Conservation (phyloP, 2,329 filamentous ascomycete genomes). For the Aspergillus sergii region DNA sequence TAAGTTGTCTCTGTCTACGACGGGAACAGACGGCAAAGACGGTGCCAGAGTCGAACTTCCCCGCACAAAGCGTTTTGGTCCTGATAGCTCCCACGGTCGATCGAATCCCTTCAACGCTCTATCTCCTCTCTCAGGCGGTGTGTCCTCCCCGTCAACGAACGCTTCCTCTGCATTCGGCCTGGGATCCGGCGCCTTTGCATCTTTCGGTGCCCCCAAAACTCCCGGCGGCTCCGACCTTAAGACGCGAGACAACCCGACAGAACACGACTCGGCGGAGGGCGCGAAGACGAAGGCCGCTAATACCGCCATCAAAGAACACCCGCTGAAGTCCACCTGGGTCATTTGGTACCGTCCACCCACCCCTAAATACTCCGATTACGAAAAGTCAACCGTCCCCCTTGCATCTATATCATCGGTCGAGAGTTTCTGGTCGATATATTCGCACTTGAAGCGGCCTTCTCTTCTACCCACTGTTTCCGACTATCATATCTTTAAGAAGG, state of each 20-base stretch:
- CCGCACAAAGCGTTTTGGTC: slow-evolving; percentile 76
- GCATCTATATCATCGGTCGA: slow-evolving; percentile 80
- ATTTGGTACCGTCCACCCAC: slow-evolving; percentile 98
- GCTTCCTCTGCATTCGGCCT: slow-evolving; percentile 90
- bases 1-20: slow-evolving; percentile 88
- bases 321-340: slow-evolving; percentile 85
- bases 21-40: slow-evolving; percentile 59
- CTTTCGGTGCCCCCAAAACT: slow-evolving; percentile 92
- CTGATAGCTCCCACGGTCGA: slow-evolving; percentile 71
- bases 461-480: slow-evolving; percentile 88
- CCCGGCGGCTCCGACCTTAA: slow-evolving; percentile 78
- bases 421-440: slow-evolving; percentile 88
- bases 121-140: slow-evolving; percentile 68
- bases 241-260: slow-evolving; percentile 57
- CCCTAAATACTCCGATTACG: slow-evolving; percentile 96
- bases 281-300: slow-evolving; percentile 45
- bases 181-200: slow-evolving; percentile 93
- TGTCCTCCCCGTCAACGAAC: slow-evolving; percentile 73
- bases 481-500: slow-evolving; percentile 97
- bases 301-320: slow-evolving; percentile 50
- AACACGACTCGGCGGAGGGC: slow-evolving; percentile 30
- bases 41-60: slow-evolving; percentile 59
- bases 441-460: slow-evolving; percentile 87
- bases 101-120: slow-evolving; percentile 78
- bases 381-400: slow-evolving; percentile 90